Evolutionary conservation across 2,329 filamentous ascomycete genomes (phyloP).

Genomic region (Ophiostoma piceae): DNA sequence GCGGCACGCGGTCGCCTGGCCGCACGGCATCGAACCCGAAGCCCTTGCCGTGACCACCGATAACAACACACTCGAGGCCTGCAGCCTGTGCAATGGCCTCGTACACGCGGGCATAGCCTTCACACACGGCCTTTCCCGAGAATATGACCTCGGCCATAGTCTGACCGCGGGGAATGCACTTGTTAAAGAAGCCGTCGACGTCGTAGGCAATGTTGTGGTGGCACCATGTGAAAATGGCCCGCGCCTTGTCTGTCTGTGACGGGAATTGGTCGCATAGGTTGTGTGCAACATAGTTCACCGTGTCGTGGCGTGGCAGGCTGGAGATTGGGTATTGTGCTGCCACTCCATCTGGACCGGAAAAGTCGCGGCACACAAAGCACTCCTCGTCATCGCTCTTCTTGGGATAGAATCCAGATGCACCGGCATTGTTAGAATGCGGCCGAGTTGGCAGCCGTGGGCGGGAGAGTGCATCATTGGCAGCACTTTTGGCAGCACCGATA

Average conservation of each 20-base stretch:
- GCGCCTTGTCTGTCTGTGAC: constrained; percentile 80
- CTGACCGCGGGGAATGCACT: constrained; percentile 56
- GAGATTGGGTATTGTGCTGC: constrained; percentile 70
- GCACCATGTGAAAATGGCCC: constrained; percentile 90
- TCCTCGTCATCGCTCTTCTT: constrained; percentile 29
- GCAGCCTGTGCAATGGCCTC: constrained; percentile 70
- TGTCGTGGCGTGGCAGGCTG: constrained; percentile 59
- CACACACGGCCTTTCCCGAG: constrained; percentile 78
- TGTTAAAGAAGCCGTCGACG: constrained; percentile 69
- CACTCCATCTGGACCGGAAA: constrained; percentile 71
- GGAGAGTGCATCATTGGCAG: constrained; percentile 24
- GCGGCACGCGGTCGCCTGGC: constrained; percentile 61
- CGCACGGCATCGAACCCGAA: constrained; percentile 62
- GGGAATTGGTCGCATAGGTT: constrained; percentile 73
- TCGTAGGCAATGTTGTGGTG: constrained; percentile 93
- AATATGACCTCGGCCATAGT: constrained; percentile 69
- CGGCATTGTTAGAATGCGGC: constrained; percentile 20
- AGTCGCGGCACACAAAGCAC: constrained; percentile 86
- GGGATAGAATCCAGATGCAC: constrained; percentile 14
- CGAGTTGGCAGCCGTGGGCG: constrained; percentile 26
- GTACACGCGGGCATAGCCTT: constrained; percentile 83
- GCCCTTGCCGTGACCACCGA: constrained; percentile 81
- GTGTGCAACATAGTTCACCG: constrained; percentile 68
- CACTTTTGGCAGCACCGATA: background rate
- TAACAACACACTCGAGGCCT: constrained; percentile 70